These are phyloP conservation scores for Leucosporidium yakuticum DNA, from an alignment of 768 basidiomycete genomes.

Conservation along the genomic window DNA sequence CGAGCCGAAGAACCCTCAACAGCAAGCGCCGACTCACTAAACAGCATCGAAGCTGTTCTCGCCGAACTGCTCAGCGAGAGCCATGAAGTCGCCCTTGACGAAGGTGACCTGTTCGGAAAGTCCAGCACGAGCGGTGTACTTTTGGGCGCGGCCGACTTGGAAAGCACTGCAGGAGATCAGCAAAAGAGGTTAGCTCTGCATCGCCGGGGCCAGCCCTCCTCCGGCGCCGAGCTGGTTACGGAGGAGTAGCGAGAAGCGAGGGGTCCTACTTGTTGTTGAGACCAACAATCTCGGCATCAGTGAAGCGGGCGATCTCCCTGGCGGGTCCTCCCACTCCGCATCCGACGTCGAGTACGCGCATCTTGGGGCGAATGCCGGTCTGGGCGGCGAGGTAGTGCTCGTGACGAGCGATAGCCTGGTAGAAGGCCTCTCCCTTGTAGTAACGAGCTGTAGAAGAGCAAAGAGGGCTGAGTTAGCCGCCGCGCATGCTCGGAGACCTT, in stretches of 20 bases:
- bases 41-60: constrained; percentile 91
- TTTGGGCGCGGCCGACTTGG: constrained; percentile 78
- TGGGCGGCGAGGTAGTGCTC: constrained; percentile 92
- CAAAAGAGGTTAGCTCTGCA: too few species aligned
- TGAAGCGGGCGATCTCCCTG: constrained; percentile 84
- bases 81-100: constrained; percentile 95
- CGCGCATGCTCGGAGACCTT: too few species aligned
- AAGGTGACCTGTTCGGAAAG: constrained; percentile 72
- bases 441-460: constrained; percentile 88
- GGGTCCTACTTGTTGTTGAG: constrained; percentile 65
- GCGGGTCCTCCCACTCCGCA: constrained; percentile 96
- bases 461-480: constrained; percentile 40
- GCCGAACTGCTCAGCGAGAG: constrained; percentile 81
- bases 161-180: constrained; percentile 51
- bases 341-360: constrained; percentile 96
- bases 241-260: too few species aligned
- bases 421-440: constrained; percentile 66
- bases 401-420: constrained; percentile 63
- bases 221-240: too few species aligned
- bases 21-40: constrained; percentile 50
- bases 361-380: constrained; percentile 76
- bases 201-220: too few species aligned
- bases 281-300: constrained; percentile 75
- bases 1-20: too few species aligned
- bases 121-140: constrained; percentile 70